A percentile compares a stretch with the other conserved stretches of the same genome.
phyloP scores from a whole-genome alignment of 331 rosid genomes.

The Telfairia occidentalis region DNA sequence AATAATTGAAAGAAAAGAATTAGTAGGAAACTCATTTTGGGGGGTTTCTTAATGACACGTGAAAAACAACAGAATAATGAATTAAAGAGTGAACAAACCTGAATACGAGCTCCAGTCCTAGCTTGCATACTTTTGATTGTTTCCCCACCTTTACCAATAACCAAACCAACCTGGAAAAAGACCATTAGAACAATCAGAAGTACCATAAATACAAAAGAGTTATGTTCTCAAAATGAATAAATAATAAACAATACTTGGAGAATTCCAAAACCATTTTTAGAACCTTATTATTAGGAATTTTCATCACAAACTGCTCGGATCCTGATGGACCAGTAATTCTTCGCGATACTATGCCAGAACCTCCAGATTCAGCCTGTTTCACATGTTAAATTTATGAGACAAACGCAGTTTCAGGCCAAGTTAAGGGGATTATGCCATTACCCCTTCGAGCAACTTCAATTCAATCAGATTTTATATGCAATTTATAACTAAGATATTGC shows the following conservation, averaged over 20 bases:
- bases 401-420: neutral
- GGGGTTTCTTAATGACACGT: neutral
- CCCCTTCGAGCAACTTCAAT: neutral
- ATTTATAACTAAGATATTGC: neutral
- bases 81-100: conserved; percentile 34
- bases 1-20: neutral
- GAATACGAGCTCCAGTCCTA: conserved; percentile 77
- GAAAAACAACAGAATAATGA: neutral
- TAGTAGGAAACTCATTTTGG: too few species aligned
- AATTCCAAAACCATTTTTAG: neutral
- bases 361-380: conserved; percentile 87
- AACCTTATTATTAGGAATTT: conserved; percentile 91
- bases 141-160: conserved; percentile 96
- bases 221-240: neutral
- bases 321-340: conserved; percentile 64
- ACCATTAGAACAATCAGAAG: neutral
- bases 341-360: conserved; percentile 56
- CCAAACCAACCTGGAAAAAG: conserved; percentile 70
- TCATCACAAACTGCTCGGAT: conserved; percentile 55
- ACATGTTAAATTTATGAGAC: conserved; percentile 7
- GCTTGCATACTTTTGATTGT: conserved; percentile 90
- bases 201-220: neutral
- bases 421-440: too few species aligned
- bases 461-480: neutral
- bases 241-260: neutral